phyloP scores from a whole-genome alignment of 2,329 filamentous ascomycete genomes.

The Fonsecaea pugnacius region DNA sequence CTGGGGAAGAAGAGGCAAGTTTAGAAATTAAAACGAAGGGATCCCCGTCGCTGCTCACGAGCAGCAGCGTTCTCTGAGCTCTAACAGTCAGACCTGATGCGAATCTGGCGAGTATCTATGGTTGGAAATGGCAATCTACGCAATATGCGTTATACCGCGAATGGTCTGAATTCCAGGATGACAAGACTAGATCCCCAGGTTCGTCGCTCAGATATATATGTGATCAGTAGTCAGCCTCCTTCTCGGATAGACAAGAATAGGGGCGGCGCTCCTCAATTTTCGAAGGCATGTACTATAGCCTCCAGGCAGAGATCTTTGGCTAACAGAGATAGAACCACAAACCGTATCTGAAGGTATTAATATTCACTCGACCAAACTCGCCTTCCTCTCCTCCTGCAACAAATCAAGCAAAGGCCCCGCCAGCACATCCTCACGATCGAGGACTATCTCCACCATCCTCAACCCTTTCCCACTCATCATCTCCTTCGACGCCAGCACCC shows the following conservation, averaged over 20 bases:
- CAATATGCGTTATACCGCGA: too few relatives aligned
- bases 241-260: too few relatives aligned
- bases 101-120: too few relatives aligned
- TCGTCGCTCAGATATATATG: too few relatives aligned
- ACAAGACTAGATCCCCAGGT: too few relatives aligned
- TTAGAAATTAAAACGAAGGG: background rate
- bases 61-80: background rate
- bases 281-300: too few relatives aligned
- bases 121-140: background rate
- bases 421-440: slow-evolving; percentile 45
- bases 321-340: background rate
- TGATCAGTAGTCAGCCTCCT: too few relatives aligned
- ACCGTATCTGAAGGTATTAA: background rate
- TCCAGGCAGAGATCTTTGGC: background rate
- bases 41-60: background rate
- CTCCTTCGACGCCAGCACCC: slow-evolving; percentile 44
- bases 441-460: slow-evolving; percentile 48
- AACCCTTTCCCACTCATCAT: slow-evolving; percentile 45
- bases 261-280: too few relatives aligned
- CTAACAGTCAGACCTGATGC: too few relatives aligned
- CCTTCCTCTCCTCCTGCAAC: slow-evolving; percentile 39
- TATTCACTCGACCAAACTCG: background rate
- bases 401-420: slow-evolving; percentile 38
- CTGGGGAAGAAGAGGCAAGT: background rate
- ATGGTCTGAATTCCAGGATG: too few relatives aligned